Conservation (phyloP, 495 filamentous ascomycete genomes). For the Penicillium subrubescens region DNA sequence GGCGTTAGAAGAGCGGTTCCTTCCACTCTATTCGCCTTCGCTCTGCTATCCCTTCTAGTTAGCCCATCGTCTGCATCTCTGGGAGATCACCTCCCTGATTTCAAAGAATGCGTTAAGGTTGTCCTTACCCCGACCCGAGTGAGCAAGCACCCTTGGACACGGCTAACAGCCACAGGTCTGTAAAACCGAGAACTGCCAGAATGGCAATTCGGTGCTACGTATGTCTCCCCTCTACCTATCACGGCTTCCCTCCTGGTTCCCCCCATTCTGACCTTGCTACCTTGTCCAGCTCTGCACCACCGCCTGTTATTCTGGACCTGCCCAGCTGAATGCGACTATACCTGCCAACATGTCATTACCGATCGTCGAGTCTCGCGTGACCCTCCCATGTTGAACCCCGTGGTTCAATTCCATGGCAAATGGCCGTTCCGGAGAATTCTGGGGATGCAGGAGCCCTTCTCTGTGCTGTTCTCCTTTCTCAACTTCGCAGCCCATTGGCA, state of each 20-base stretch:
- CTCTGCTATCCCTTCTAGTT: conserved; percentile 48
- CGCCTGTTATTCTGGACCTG: conserved; percentile 65
- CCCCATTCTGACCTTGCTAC: conserved; percentile 17
- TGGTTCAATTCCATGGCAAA: conserved; percentile 98
- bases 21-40: conserved; percentile 32
- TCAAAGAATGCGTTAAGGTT: conserved; percentile 85
- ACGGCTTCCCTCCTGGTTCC: not conserved
- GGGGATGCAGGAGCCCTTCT: conserved; percentile 93
- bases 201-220: conserved; percentile 51
- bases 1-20: conserved; percentile 24
- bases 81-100: conserved; percentile 88
- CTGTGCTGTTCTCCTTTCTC: conserved; percentile 87
- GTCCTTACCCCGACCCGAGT: not conserved
- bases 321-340: conserved; percentile 94
- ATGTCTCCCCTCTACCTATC: conserved; percentile 22
- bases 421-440: conserved; percentile 92
- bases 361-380: conserved; percentile 65
- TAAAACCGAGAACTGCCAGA: conserved; percentile 73
- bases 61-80: conserved; percentile 65
- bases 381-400: conserved; percentile 61
- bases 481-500: conserved; percentile 87
- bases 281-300: conserved; percentile 45
- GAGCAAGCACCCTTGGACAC: not conserved
- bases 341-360: conserved; percentile 94
- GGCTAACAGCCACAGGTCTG: conserved; percentile 64